Conservation (phyloP, 371 early-diverging fungal genomes). For the Syncephalastrum monosporum region DNA sequence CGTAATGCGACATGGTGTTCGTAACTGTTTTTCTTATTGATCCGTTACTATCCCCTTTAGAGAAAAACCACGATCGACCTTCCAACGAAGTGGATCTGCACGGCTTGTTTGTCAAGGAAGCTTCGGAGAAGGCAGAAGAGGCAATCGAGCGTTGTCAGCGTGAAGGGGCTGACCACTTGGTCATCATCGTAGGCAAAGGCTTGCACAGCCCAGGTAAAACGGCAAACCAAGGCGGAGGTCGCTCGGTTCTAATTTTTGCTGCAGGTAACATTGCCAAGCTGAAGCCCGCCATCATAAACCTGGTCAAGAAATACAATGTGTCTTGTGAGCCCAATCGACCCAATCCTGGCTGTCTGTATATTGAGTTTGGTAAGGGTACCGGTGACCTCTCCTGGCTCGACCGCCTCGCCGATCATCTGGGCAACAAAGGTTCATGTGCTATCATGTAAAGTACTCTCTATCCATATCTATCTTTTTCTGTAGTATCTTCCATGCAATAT, state of each 20-base stretch:
- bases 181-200: constrained; percentile 65
- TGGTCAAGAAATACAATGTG: constrained; percentile 55
- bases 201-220: constrained; percentile 51
- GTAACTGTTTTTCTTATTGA: background rate
- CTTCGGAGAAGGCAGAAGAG: constrained; percentile 49
- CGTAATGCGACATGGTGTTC: background rate
- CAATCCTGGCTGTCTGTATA: constrained; percentile 61
- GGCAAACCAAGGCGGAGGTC: background rate
- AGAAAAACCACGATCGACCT: constrained; percentile 47
- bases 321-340: constrained; percentile 56
- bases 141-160: constrained; percentile 47
- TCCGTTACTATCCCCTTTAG: constrained; percentile 15
- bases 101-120: constrained; percentile 60
- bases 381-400: constrained; percentile 51
- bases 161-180: constrained; percentile 37
- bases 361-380: constrained; percentile 53
- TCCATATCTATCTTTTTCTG: no score
- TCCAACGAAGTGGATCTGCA: constrained; percentile 59
- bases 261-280: constrained; percentile 54
- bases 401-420: constrained; percentile 25
- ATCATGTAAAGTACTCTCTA: constrained; percentile 30
- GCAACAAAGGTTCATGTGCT: constrained; percentile 29
- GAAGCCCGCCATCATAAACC: constrained; percentile 57
- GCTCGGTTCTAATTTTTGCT: background rate
- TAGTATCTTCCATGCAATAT: no score